These are phyloP conservation scores for Mallotus nudiflorus DNA, from an alignment of 345 rosid genomes.

Conservation along the genomic window DNA sequence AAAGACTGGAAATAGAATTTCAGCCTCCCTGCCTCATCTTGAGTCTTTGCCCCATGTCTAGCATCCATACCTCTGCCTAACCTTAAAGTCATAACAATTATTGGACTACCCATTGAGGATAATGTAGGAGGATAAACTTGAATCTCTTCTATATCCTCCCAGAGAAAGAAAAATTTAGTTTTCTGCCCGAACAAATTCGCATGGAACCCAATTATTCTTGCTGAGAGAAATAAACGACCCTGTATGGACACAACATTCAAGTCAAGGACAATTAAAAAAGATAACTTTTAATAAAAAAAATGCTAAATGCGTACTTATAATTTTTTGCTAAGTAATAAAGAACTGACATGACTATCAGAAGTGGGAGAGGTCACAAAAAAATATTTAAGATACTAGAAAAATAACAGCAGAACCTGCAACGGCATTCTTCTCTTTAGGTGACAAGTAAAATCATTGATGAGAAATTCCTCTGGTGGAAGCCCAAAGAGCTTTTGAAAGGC, in stretches of 20 bases:
- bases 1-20: slow-evolving; percentile 93
- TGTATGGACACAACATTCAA: slow-evolving; percentile 33
- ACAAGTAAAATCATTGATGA: slow-evolving; percentile 96
- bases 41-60: slow-evolving; percentile 80
- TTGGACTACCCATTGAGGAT: slow-evolving; percentile 94
- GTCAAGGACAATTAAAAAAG: slow-evolving; percentile 6
- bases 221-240: slow-evolving; percentile 94
- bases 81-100: slow-evolving; percentile 73
- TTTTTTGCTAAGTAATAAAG: not conserved
- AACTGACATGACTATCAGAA: slow-evolving; percentile 6
- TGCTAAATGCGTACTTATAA: not conserved
- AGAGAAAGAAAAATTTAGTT: slow-evolving; percentile 92
- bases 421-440: slow-evolving; percentile 95
- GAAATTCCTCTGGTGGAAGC: slow-evolving; percentile 93
- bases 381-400: slow-evolving; percentile 14
- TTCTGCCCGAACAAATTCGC: slow-evolving; percentile 88
- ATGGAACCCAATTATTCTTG: slow-evolving; percentile 89
- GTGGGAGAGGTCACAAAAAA: not conserved
- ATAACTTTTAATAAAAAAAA: slow-evolving; percentile 5
- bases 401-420: slow-evolving; percentile 61
- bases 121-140: slow-evolving; percentile 76
- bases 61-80: slow-evolving; percentile 87
- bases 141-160: slow-evolving; percentile 96
- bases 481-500: slow-evolving; percentile 96
- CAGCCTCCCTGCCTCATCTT: slow-evolving; percentile 91